Evolutionary conservation across 768 basidiomycete genomes (phyloP).

Genomic region (Dentipellis sp.): DNA sequence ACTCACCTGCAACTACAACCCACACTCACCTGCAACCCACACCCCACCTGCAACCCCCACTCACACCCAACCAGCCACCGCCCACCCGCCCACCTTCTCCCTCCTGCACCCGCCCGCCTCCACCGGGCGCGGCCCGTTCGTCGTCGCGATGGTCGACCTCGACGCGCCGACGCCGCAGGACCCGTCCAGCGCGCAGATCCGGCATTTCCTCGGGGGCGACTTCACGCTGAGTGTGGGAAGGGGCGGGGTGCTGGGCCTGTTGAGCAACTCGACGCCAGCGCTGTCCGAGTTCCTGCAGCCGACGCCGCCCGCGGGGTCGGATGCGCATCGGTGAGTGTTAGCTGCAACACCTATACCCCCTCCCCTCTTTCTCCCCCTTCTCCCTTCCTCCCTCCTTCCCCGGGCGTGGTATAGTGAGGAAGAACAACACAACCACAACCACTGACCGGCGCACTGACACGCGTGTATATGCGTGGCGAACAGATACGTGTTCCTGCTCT

Average conservation of each 20-base stretch:
- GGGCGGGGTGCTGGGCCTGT: constrained; percentile 1
- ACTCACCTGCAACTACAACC: too few species aligned
- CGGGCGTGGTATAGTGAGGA: too few species aligned
- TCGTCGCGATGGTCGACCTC: constrained; percentile 4
- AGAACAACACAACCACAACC: too few species aligned
- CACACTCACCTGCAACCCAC: too few species aligned
- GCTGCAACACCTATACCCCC: background rate
- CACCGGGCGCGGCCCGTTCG: background rate
- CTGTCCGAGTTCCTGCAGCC: constrained; percentile 32
- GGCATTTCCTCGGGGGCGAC: constrained; percentile 5
- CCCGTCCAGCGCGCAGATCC: background rate
- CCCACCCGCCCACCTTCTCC: background rate
- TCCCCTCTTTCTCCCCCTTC: too few species aligned
- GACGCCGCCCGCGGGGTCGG: constrained; percentile 31
- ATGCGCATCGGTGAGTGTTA: constrained; percentile 30
- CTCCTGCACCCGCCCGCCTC: background rate
- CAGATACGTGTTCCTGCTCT: constrained; percentile 34
- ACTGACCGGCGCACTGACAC: too few species aligned
- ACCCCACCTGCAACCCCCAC: background rate
- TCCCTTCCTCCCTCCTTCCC: too few species aligned
- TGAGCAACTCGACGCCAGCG: constrained; percentile 33
- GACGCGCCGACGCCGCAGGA: constrained; percentile 2
- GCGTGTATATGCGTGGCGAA: background rate
- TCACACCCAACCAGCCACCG: background rate
- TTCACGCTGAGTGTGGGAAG: background rate